phyloP scores from a whole-genome alignment of 2,329 filamentous ascomycete species.

The Phyllosticta capitalensis region DNA sequence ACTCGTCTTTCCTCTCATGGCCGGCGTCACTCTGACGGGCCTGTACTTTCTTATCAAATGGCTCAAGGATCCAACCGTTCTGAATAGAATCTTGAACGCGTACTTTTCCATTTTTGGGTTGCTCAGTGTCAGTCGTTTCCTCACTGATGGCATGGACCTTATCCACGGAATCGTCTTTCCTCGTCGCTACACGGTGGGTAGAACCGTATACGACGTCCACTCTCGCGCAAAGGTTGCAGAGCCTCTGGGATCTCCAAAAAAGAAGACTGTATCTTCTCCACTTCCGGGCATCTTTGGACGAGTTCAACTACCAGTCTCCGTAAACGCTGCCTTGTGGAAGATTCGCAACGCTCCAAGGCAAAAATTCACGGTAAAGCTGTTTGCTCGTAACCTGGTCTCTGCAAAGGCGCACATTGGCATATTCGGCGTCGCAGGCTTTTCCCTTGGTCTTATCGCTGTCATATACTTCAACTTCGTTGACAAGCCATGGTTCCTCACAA shows the following conservation, averaged over 20 bases:
- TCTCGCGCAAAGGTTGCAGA: slow-evolving; percentile 7
- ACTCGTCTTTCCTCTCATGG: slow-evolving; percentile 72
- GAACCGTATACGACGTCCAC: slow-evolving; percentile 41
- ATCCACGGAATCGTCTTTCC: slow-evolving; percentile 63
- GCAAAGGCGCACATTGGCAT: slow-evolving; percentile 43
- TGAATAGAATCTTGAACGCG: slow-evolving; percentile 73
- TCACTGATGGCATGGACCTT: slow-evolving; percentile 62
- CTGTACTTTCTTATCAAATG: slow-evolving; percentile 87
- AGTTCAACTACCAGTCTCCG: slow-evolving; percentile 34
- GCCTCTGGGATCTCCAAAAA: not conserved
- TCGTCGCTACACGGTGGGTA: slow-evolving; percentile 49
- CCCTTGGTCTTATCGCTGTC: slow-evolving; percentile 47
- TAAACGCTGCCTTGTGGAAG: slow-evolving; percentile 37
- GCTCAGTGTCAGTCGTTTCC: slow-evolving; percentile 63
- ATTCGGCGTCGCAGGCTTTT: slow-evolving; percentile 46
- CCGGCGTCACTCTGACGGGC: slow-evolving; percentile 59
- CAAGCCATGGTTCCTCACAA: slow-evolving; percentile 65
- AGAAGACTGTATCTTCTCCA: slow-evolving; percentile 33
- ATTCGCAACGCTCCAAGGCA: slow-evolving; percentile 39
- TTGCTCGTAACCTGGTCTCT: slow-evolving; percentile 43
- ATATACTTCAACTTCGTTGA: slow-evolving; percentile 55
- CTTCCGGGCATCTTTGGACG: slow-evolving; percentile 42
- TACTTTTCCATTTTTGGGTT: slow-evolving; percentile 77
- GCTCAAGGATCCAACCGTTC: slow-evolving; percentile 67
- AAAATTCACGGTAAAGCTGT: slow-evolving; percentile 42